Evolutionary conservation across 1,139 yeast species (phyloP).

Genomic region (Wickerhamomyces sp.): DNA sequence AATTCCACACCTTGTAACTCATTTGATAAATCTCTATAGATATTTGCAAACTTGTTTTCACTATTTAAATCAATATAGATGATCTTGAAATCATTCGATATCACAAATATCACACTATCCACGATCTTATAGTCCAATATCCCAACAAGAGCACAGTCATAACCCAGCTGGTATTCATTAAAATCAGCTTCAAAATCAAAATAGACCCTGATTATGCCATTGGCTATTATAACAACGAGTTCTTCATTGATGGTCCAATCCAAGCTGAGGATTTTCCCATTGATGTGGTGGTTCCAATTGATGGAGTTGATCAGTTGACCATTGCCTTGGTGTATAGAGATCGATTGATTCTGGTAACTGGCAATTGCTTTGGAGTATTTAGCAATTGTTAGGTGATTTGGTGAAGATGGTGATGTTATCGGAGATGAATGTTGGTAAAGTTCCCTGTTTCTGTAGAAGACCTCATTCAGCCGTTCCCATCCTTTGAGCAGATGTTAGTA

Average conservation of each 20-base stretch:
- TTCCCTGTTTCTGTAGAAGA: conserved; percentile 48
- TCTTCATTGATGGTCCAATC: conserved; percentile 54
- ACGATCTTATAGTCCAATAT: conserved; percentile 22
- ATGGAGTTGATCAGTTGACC: conserved; percentile 18
- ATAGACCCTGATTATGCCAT: conserved; percentile 58
- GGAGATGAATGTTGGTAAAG: conserved; percentile 32
- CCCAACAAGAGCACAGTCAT: conserved; percentile 11
- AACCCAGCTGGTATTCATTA: conserved; percentile 15
- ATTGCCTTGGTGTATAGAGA: conserved; percentile 17
- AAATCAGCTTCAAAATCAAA: conserved; percentile 47
- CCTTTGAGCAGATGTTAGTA: conserved; percentile 10
- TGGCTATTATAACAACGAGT: conserved; percentile 54
- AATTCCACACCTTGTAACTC: conserved; percentile 11
- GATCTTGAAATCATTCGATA: conserved; percentile 17
- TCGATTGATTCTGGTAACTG: conserved; percentile 6
- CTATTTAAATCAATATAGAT: conserved; percentile 9
- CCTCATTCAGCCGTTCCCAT: conserved; percentile 33
- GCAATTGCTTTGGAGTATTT: conserved; percentile 23
- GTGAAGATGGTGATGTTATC: background rate
- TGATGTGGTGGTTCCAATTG: conserved; percentile 33
- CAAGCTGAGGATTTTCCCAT: conserved; percentile 51
- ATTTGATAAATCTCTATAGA: conserved; percentile 9
- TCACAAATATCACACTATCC: conserved; percentile 28
- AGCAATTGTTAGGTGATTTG: conserved; percentile 14
- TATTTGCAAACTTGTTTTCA: conserved; percentile 6